Evolutionary conservation across 1,139 yeast genomes (phyloP), one percentile per base, ranked within the genome.

Genomic region (Waltiozyma sp.): DNA sequence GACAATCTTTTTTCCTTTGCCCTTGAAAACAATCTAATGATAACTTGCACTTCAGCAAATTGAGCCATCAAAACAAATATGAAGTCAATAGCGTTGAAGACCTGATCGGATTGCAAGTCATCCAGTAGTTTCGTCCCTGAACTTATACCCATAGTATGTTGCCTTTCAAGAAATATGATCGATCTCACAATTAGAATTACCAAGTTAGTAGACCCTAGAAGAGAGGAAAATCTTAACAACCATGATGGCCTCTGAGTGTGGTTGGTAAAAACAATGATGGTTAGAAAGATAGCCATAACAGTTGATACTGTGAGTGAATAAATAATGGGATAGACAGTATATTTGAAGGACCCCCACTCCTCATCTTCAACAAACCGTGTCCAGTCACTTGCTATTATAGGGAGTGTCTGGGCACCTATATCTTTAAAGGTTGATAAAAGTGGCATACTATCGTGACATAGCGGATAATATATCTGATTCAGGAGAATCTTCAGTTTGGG

Each of bases 31-130:
- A 84, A 63, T 43, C 91, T 65, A 76, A 81, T 80, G 7, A 83
- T 69, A 23, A 84, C 79, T 54, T 83, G 89, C 0, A 84, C 88
- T 57, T 84, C 91, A 45, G 86, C 78, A 33, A 84, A 64, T 57
- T 80, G 83, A 19, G 83, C 64, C 6, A 83, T 55, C 8, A 81
- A 60, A 19, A 78, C 78, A 26, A 78, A 74, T 1, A 86, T 56
- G 37, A 84, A 68, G 51, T 80, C 87, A n/a, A 84, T 64, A 9
- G 77, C 68, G 44, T 75, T 72, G 49, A 83, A 71, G 19, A 74
- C 70, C 7, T 65, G 51, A 36, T 74, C 72, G 2, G 56, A 54
- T 49, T 76, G 69, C n/a, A 84, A 61, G 14, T 62, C 58, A 37
- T 65, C 64, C 23, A 81, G 59, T 28, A 85, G 59, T 38, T 63